A percentile compares a stretch with the other conserved stretches of the same genome.
Evolutionary conservation across 2,329 filamentous ascomycete species (phyloP).

Genomic region (Trichocomaceae sp.): DNA sequence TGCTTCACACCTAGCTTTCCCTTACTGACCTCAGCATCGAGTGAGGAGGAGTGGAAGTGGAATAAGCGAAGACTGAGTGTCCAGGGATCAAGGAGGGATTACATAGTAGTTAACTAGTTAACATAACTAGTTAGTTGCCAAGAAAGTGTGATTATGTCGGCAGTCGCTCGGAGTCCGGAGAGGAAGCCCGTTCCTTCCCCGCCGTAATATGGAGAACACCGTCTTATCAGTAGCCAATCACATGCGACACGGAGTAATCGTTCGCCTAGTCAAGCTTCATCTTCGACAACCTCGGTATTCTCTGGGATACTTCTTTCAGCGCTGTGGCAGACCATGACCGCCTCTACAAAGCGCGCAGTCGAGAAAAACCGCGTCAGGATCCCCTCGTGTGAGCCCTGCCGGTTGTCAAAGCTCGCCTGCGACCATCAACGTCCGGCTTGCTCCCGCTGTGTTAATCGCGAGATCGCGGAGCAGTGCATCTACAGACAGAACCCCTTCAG

Average conservation of each 20-base stretch:
- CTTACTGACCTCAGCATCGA: too few relatives aligned
- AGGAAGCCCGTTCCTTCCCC: too few relatives aligned
- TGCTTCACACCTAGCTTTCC: too few relatives aligned
- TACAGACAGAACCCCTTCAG: slow-evolving; percentile 11
- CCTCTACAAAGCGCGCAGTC: not conserved
- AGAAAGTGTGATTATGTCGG: too few relatives aligned
- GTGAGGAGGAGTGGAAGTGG: too few relatives aligned
- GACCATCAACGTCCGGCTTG: slow-evolving; percentile 10
- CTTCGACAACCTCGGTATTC: not conserved
- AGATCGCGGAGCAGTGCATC: slow-evolving; percentile 7
- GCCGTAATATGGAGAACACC: too few relatives aligned
- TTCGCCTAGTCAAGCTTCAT: not conserved
- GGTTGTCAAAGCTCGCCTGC: slow-evolving; percentile 10
- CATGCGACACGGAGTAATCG: not conserved
- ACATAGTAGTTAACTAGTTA: too few relatives aligned
- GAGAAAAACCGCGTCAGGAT: slow-evolving; percentile 7
- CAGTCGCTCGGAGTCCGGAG: too few relatives aligned
- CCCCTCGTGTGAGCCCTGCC: slow-evolving; percentile 11
- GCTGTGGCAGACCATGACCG: not conserved
- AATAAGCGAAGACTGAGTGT: too few relatives aligned
- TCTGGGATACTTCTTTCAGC: not conserved
- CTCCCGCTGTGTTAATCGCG: slow-evolving; percentile 9
- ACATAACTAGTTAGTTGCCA: too few relatives aligned
- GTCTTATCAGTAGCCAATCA: not conserved
- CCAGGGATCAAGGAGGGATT: too few relatives aligned